Evolutionary conservation across 1,284 basidiomycete species (phyloP), one percentile per base, ranked within the genome.

Genomic region (Ustilago curta): DNA sequence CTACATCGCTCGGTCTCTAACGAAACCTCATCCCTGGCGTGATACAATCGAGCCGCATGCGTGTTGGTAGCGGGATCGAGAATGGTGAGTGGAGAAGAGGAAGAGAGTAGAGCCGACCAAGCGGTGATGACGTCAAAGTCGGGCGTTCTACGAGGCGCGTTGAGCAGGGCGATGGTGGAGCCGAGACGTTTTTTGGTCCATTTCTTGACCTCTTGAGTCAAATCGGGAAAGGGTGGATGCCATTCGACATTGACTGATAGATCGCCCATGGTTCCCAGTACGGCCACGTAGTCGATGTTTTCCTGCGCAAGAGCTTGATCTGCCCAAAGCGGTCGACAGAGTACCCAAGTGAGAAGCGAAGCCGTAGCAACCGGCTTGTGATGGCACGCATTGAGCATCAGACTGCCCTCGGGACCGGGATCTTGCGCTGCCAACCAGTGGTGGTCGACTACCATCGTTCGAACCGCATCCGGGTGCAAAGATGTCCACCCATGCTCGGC

Each of bases 241-340:
- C 78, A 80, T 6, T 54, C 39, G 16, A 80, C 76, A 18, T 73
- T 70, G 44, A 76, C 76, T 27, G 56, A 48, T 8, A 80, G 61
- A 49, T 80, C 78, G 7, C 78, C 78, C 68, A 73, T 74, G 0
- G 78, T 80, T 3, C 78, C 78, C 12, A 80, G 64, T 2, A 78
- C 61, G 2, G 70, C 74, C n/a, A 80, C 66, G 47, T 76, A 80
- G 57, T 78, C 73, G 58, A 78, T 56, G 1, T 49, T 50, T 7
- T 35, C 45, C 52, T 73, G 70, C 12, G 73, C 68, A 9, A 48
- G 42, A 6, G 39, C 31, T 2, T 58, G 23, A 0, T 45, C 49
- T 4, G 48, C 32, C 77, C 73, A 76, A 0, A 80, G 39, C 0
- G 76, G 78, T 5, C 73, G 64, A 29, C 74, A 77, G 2, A 80